Conservation (phyloP, 305 asterid genomes). For the Fraxinus xanthoxyloides region DNA sequence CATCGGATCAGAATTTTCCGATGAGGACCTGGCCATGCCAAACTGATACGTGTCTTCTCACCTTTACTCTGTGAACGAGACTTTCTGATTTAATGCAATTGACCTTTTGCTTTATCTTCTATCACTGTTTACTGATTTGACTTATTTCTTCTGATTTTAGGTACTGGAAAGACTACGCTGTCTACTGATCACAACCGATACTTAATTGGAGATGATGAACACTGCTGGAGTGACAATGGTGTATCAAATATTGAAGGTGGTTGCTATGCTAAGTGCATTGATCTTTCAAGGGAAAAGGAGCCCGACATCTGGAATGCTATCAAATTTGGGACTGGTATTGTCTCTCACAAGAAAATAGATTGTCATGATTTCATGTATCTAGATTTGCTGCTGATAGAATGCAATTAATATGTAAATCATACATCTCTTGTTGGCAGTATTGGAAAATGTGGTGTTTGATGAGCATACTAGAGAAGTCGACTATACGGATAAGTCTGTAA, state of each 20-base stretch:
- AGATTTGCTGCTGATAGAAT: not conserved
- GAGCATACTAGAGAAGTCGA: conserved; percentile 95
- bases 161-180: conserved; percentile 95
- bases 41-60: conserved; percentile 30
- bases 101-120: not conserved
- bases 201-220: conserved; percentile 97
- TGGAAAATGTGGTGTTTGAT: conserved; percentile 94
- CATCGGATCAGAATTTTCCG: conserved; percentile 33
- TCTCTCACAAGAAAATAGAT: not conserved
- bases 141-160: conserved; percentile 27
- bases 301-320: conserved; percentile 99
- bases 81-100: not conserved
- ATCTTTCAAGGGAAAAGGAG: conserved; percentile 33
- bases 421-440: conserved; percentile 36
- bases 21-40: conserved; percentile 32
- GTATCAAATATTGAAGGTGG: conserved; percentile 98
- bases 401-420: not conserved
- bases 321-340: conserved; percentile 91
- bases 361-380: not conserved
- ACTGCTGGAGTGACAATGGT: conserved; percentile 94
- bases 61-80: conserved; percentile 20
- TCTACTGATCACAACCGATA: conserved; percentile 93
- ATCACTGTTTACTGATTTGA: conserved; percentile 3
- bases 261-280: conserved; percentile 97
- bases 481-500: conserved; percentile 81